These are phyloP conservation scores for Mariannaea sp. DNA, from an alignment of 2,329 filamentous ascomycete species.

Conservation along the genomic window DNA sequence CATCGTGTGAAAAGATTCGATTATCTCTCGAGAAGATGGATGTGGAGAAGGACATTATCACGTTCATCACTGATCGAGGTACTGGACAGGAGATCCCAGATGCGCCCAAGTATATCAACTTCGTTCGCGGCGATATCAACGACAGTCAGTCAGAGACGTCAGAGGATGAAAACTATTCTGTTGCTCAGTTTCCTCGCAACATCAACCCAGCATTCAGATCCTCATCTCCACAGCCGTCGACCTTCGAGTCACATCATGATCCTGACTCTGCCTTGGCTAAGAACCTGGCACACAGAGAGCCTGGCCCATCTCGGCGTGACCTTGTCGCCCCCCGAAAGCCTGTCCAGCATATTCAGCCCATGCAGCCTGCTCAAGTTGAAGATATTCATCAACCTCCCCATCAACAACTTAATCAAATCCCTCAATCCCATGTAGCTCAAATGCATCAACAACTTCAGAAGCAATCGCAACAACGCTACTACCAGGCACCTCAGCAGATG, in stretches of 20 bases:
- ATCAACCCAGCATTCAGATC: constrained; percentile 95
- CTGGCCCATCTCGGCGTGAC: constrained; percentile 54
- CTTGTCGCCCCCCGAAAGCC: constrained; percentile 57
- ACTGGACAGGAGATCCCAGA: constrained; percentile 98
- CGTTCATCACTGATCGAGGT: constrained; percentile 85
- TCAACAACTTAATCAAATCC: constrained; percentile 5
- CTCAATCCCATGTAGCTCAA: constrained; percentile 5
- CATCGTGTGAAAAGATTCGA: constrained; percentile 94
- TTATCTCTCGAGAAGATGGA: constrained; percentile 93
- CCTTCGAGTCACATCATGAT: constrained; percentile 90
- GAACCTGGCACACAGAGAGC: constrained; percentile 66
- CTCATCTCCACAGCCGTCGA: constrained; percentile 95
- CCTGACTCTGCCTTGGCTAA: constrained; percentile 74
- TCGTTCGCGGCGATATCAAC: constrained; percentile 83
- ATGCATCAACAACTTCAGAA: constrained; percentile 28
- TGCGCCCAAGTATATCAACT: constrained; percentile 97
- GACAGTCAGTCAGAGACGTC: constrained; percentile 83
- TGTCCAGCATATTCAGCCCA: constrained; percentile 24
- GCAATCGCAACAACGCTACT: constrained; percentile 10
- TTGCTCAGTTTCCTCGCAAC: constrained; percentile 92
- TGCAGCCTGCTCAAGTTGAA: constrained; percentile 17
- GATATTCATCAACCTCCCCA: constrained; percentile 28
- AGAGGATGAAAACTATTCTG: constrained; percentile 88
- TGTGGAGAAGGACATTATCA: constrained; percentile 90
- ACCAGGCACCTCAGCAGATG: constrained; percentile 9